Percentiles rank a stretch among this genome's conserved stretches.
Conservation (phyloP, 2,329 filamentous ascomycete genomes). For the Fusarium setosum region DNA sequence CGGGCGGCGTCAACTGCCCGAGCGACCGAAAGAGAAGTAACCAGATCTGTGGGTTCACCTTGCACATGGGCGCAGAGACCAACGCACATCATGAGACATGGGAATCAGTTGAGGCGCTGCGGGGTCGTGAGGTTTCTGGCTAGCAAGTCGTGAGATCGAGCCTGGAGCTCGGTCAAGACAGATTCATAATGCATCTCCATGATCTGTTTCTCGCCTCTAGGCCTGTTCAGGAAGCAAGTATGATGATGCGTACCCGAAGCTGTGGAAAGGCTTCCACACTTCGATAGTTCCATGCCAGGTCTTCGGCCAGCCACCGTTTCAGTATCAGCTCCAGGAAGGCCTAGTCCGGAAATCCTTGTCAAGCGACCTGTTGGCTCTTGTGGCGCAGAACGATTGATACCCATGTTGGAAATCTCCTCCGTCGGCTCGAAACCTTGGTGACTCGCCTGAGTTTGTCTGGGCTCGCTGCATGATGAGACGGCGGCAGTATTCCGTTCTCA, state of each 20-base stretch:
- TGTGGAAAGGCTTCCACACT: slow-evolving; percentile 28
- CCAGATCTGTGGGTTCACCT: slow-evolving; percentile 14
- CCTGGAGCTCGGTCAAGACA: slow-evolving; percentile 10
- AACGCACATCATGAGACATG: slow-evolving; percentile 21
- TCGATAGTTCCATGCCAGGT: slow-evolving; percentile 5
- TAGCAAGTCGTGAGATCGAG: background rate
- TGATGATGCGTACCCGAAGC: slow-evolving; percentile 33
- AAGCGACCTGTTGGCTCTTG: background rate
- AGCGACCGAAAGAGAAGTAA: background rate
- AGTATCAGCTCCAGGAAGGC: slow-evolving; percentile 36
- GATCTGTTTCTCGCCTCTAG: slow-evolving; percentile 7
- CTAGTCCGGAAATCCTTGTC: slow-evolving; percentile 24
- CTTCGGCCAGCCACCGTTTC: slow-evolving; percentile 37
- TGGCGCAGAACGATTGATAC: slow-evolving; percentile 12
- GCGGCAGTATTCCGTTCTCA: slow-evolving; percentile 1
- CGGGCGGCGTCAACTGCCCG: slow-evolving; percentile 1
- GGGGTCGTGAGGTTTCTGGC: background rate
- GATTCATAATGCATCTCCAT: slow-evolving; percentile 18
- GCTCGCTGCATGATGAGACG: slow-evolving; percentile 1
- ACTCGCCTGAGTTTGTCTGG: slow-evolving; percentile 1
- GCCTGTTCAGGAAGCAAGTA: slow-evolving; percentile 16
- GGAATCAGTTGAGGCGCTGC: slow-evolving; percentile 12
- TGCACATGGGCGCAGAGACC: background rate
- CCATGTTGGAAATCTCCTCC: slow-evolving; percentile 15
- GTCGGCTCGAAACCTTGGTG: slow-evolving; percentile 11